Evolutionary conservation across 208 protist species (phyloP), one percentile per base, ranked within the genome.

Genomic region (Leishmania aethiopica): DNA sequence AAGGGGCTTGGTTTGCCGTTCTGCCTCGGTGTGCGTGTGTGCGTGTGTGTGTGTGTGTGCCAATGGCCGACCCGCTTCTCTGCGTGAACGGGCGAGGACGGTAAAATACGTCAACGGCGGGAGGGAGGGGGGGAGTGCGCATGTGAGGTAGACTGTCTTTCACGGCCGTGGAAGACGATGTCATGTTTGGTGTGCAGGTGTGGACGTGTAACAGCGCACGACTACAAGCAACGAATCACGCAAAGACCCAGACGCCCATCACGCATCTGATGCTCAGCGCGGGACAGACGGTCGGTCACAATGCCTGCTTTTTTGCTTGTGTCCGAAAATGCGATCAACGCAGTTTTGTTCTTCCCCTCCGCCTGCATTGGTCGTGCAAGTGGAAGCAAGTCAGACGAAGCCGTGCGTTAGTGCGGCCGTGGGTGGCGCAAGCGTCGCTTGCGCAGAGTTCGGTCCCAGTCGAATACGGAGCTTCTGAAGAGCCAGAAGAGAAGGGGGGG

Each of bases 21-120:
- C 19, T 49, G 45, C 8, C 8, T 47, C 45, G 45, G 45, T 32
- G 74, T 42, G 5, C 53, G 55, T 67, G 35, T n/a, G 35, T 77
- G 73, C 67, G 35, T 51, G 74, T 64, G 35, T n/a, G 35, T 77
- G 73, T 77, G 35, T 51, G 74, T 64, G n/a, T 49, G 73, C 37
- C 32, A 19, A 37, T 64, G 35, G 25, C 42, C 6, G 7, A 40
- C 45, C 4, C 28, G 5, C 28, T 57, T 77, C 17, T 60, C n/a
- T 77, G 51, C 32, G 25, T 59, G 6, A 25, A 71, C 22, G 5
- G 66, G 17, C 8, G n/a, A 37, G 3, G 37, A 45, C 11, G 15
- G 37, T n/a, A 22, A 15, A 17, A 15, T n/a, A 15, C 37, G 17
- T 22, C 15, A 71, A 35, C 66, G 66, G 32, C 3, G 15, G 32